These are phyloP conservation scores for Mesostigma viride DNA, from an alignment of 139 green algal species.

Conservation along the genomic window DNA sequence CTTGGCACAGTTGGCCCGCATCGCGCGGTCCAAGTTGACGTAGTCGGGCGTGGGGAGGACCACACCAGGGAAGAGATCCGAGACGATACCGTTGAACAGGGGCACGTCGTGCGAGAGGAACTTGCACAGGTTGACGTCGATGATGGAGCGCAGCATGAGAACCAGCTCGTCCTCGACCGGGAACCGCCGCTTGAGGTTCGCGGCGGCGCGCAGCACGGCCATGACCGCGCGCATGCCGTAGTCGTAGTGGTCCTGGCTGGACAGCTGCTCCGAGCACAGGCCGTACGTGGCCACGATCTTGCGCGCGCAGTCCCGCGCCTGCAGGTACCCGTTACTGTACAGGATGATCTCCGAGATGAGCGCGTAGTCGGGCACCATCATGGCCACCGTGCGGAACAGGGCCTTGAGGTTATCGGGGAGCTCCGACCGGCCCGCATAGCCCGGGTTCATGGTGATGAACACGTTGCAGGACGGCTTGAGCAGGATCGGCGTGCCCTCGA, in stretches of 20 bases:
- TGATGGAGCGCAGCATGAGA: conserved; percentile 41
- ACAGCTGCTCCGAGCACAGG: conserved; percentile 39
- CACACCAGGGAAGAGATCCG: conserved; percentile 58
- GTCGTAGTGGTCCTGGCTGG: conserved; percentile 38
- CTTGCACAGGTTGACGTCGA: conserved; percentile 62
- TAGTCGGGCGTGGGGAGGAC: conserved; percentile 44
- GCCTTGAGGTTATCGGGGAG: conserved; percentile 56
- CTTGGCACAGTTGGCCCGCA: conserved; percentile 41
- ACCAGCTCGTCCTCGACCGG: conserved; percentile 39
- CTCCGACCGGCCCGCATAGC: conserved; percentile 54
- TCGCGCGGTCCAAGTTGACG: conserved; percentile 25
- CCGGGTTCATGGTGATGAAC: conserved; percentile 68
- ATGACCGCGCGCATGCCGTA: conserved; percentile 38
- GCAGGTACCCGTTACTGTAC: conserved; percentile 33
- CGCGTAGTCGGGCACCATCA: conserved; percentile 44
- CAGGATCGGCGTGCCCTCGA: conserved; percentile 52
- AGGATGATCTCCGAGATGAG: conserved; percentile 41
- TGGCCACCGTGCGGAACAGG: conserved; percentile 40
- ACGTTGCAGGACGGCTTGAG: conserved; percentile 45
- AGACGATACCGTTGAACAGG: conserved; percentile 37
- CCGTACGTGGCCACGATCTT: conserved; percentile 40
- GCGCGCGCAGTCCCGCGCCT: conserved; percentile 27
- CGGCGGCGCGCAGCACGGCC: conserved; percentile 34
- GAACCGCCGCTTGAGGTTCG: conserved; percentile 36
- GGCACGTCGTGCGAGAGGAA: conserved; percentile 70